phyloP scores from a whole-genome alignment of 2,329 filamentous ascomycete species.

The Colletotrichum sp. region DNA sequence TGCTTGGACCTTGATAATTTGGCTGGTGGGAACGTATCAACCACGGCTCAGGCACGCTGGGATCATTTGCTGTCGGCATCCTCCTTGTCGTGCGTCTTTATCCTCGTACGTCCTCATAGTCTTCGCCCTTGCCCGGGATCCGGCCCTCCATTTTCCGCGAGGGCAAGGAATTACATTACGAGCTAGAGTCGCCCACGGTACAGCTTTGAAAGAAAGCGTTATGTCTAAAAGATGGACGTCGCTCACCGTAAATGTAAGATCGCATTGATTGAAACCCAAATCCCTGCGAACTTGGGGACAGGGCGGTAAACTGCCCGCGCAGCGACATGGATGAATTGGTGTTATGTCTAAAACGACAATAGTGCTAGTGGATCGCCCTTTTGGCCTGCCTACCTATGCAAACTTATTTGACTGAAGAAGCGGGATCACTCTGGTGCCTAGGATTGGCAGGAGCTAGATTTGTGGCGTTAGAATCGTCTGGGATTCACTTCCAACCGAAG shows the following conservation, averaged over 20 bases:
- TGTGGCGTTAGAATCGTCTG: background rate
- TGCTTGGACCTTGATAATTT: background rate
- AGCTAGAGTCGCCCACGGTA: too few species aligned
- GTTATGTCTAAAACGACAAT: accelerated
- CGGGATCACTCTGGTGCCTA: background rate
- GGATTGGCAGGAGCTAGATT: background rate
- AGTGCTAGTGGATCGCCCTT: background rate
- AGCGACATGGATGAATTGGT: background rate
- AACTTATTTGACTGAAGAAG: background rate
- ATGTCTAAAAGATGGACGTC: too few species aligned
- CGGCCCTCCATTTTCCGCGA: accelerated
- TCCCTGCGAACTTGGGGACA: too few species aligned
- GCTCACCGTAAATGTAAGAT: too few species aligned
- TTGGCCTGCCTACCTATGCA: background rate
- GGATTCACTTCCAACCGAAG: background rate
- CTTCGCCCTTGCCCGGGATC: accelerated
- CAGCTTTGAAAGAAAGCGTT: accelerated
- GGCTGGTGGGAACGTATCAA: background rate
- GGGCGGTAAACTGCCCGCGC: too few species aligned
- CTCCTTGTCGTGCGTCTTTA: accelerated
- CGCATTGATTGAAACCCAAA: too few species aligned
- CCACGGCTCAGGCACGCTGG: accelerated
- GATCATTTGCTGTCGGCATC: background rate
- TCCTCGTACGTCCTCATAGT: accelerated
- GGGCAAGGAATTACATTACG: accelerated